Percentiles rank a stretch among this genome's conserved stretches.
phyloP scores from a whole-genome alignment of 2,329 filamentous ascomycete genomes.

The Colletotrichum caudatum region DNA sequence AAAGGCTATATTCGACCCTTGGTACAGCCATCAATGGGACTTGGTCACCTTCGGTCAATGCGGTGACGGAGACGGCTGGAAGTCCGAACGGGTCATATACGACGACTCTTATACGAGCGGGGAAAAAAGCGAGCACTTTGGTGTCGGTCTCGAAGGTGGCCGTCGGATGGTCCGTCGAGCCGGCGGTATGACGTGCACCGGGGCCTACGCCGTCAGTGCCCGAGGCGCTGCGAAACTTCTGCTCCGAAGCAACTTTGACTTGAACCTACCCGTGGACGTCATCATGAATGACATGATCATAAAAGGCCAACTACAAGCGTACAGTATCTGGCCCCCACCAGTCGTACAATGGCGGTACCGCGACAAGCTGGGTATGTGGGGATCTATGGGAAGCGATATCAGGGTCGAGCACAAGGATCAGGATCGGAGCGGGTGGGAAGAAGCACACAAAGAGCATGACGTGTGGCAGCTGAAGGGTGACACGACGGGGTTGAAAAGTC shows the following conservation, averaged over 20 bases:
- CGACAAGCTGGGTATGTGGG: slow-evolving; percentile 44
- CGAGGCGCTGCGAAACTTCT: slow-evolving; percentile 48
- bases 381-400: slow-evolving; percentile 45
- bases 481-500: slow-evolving; percentile 11
- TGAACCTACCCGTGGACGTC: slow-evolving; percentile 47
- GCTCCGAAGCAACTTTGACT: slow-evolving; percentile 42
- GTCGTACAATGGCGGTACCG: slow-evolving; percentile 47
- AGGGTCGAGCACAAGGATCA: slow-evolving; percentile 40
- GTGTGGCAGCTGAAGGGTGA: slow-evolving; percentile 26
- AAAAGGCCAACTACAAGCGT: slow-evolving; percentile 43
- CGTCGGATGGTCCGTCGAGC: slow-evolving; percentile 45
- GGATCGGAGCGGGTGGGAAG: slow-evolving; percentile 28
- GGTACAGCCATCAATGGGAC: slow-evolving; percentile 45
- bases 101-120: slow-evolving; percentile 24
- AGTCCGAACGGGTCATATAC: slow-evolving; percentile 15
- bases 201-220: slow-evolving; percentile 47
- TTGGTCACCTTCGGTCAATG: slow-evolving; percentile 46
- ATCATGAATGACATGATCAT: slow-evolving; percentile 45
- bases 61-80: slow-evolving; percentile 41
- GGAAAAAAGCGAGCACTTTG: slow-evolving; percentile 41
- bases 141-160: slow-evolving; percentile 38
- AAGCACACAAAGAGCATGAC: slow-evolving; percentile 27
- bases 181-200: slow-evolving; percentile 46
- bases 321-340: slow-evolving; percentile 45
- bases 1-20: slow-evolving; percentile 40